Conservation (phyloP, 169 alveolate genomes). For the Plasmodium knowlesi region DNA sequence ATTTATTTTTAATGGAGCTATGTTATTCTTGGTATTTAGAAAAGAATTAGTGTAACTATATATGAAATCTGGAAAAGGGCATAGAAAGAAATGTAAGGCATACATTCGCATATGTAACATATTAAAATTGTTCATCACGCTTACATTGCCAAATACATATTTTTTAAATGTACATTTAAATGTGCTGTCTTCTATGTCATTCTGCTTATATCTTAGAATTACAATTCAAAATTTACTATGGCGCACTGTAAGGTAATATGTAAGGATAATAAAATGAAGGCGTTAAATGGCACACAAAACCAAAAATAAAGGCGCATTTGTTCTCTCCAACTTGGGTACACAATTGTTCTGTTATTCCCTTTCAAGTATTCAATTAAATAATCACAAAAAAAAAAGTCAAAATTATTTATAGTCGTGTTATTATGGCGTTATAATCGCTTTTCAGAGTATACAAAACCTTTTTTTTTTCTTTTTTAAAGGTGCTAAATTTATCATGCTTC, state of each 20-base stretch:
- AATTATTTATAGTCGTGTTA: background rate
- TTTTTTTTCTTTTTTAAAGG: background rate
- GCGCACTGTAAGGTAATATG: background rate
- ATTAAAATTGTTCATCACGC: background rate
- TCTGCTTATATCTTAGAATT: background rate
- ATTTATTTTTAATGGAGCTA: background rate
- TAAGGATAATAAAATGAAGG: background rate
- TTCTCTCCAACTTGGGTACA: background rate
- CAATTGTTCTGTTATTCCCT: background rate
- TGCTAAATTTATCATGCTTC: background rate
- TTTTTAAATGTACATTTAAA: background rate
- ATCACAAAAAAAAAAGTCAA: background rate
- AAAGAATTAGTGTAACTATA: background rate
- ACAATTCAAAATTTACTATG: background rate
- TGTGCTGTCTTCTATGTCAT: background rate
- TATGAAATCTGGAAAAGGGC: background rate
- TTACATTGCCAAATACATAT: background rate
- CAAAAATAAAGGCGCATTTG: background rate
- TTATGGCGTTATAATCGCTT: background rate
- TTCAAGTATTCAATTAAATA: background rate
- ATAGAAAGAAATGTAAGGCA: background rate
- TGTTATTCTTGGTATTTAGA: background rate
- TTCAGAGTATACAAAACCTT: background rate
- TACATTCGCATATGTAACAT: background rate
- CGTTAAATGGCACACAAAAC: background rate